A percentile compares a stretch with the other conserved stretches of the same genome.
phyloP scores from a whole-genome alignment of 2,329 filamentous ascomycete genomes.

The Arthroderma uncinatum region DNA sequence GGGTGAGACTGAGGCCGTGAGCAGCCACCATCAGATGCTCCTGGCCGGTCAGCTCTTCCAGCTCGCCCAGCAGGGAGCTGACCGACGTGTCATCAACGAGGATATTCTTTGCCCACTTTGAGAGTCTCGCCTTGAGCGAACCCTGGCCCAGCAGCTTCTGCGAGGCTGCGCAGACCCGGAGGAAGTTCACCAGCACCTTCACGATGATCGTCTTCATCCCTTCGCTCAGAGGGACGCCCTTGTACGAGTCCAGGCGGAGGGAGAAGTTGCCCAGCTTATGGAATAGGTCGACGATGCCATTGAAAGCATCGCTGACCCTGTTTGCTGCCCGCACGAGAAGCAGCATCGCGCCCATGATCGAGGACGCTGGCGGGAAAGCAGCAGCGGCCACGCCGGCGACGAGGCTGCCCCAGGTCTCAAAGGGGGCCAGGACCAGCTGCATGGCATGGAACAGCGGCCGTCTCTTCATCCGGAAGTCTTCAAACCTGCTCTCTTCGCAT shows the following conservation, averaged over 20 bases:
- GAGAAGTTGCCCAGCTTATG: slow-evolving; percentile 2
- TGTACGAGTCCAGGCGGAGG: not conserved
- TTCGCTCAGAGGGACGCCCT: not conserved
- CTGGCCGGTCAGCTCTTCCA: slow-evolving; percentile 1
- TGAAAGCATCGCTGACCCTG: not conserved
- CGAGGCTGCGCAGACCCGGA: not conserved
- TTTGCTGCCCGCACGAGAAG: not conserved
- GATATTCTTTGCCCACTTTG: slow-evolving; percentile 3
- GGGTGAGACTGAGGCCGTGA: not conserved
- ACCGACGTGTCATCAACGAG: not conserved
- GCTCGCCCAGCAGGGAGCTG: not conserved
- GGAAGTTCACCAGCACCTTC: no score
- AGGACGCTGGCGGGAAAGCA: not conserved
- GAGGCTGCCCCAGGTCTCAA: not conserved
- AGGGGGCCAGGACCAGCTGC: slow-evolving; percentile 1
- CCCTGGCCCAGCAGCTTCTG: not conserved
- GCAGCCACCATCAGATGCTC: slow-evolving; percentile 2
- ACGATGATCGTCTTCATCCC: not conserved
- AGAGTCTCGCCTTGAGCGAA: not conserved
- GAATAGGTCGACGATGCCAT: not conserved
- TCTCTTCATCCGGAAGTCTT: slow-evolving; percentile 4
- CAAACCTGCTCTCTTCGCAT: not conserved
- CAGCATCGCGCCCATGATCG: slow-evolving; percentile 3
- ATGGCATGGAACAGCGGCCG: slow-evolving; percentile 1
- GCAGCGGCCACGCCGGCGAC: not conserved